phyloP scores from a whole-genome alignment of 2,329 filamentous ascomycete genomes.

The Phyllosticta citribraziliensis region DNA sequence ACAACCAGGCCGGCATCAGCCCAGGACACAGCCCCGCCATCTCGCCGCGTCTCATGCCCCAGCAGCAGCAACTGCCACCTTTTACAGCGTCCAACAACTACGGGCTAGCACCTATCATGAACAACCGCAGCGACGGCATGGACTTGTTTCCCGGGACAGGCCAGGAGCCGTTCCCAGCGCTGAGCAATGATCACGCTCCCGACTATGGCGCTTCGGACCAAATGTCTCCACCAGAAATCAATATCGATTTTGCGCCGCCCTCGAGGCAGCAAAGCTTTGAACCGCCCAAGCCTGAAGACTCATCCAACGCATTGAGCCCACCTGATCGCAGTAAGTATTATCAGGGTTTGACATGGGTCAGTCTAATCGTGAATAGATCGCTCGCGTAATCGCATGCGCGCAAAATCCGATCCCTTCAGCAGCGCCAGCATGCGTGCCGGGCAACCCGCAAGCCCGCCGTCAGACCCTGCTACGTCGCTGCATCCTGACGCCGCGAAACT shows the following conservation, averaged over 20 bases:
- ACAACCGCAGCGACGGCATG: constrained; percentile 38
- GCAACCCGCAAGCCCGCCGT: constrained; percentile 26
- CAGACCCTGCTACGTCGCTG: constrained; percentile 28
- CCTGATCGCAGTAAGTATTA: constrained; percentile 52
- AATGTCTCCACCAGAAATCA: constrained; percentile 90
- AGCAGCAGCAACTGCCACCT: constrained; percentile 49
- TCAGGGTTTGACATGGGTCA: constrained; percentile 13
- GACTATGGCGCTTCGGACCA: constrained; percentile 61
- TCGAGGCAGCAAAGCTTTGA: constrained; percentile 58
- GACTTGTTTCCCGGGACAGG: constrained; percentile 42
- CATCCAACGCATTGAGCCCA: constrained; percentile 69
- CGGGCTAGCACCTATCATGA: constrained; percentile 37
- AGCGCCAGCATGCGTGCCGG: constrained; percentile 37
- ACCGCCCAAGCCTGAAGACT: constrained; percentile 48
- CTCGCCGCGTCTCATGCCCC: constrained; percentile 56
- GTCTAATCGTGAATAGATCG: constrained; percentile 30
- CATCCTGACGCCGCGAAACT: constrained; percentile 33
- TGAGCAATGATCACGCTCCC: constrained; percentile 36
- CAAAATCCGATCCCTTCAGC: constrained; percentile 52
- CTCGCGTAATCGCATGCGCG: constrained; percentile 45
- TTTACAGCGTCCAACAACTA: constrained; percentile 37
- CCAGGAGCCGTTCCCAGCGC: constrained; percentile 40
- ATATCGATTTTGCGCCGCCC: constrained; percentile 81
- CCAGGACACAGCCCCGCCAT: constrained; percentile 64
- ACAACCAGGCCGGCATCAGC: constrained; percentile 44